Base-by-base conservation (phyloP, 192 early-diverging fungal species). In the Umbelopsis sp. region DNA sequence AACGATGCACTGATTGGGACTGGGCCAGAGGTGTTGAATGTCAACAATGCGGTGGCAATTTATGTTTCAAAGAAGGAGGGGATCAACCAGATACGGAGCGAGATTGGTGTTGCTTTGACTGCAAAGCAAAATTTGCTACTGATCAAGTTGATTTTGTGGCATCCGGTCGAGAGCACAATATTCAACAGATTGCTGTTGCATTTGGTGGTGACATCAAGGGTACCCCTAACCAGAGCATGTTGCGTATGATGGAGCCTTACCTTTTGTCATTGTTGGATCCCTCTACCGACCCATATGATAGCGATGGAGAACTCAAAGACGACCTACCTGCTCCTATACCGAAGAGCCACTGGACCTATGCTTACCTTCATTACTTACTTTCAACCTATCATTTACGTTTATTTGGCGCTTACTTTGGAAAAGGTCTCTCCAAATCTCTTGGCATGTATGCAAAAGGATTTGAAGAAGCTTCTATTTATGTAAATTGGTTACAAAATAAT, bases 191-290 rank as follows among this genome's bases (percentile, higher is more conserved):
- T 20, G 49, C 75, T 8, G 75, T 72, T 41, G 70, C 67, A 4
- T 75, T 79, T 41, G 66, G 70, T 4, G n/a, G 55, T 33, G 27
- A 67, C 27, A 27, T 72, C 4, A 44, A 69, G 15, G 71, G 65
- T 46, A 33, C 55, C 0, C 23, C 16, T 33, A 66, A 37, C 33
- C 55, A 72, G 18, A 64, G 52, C 46, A 67, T 75, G 49, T 48
- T 75, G 44, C 55, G 67, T 18, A 75, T 79, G 73, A 48, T 79
- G 47, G 78, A 79, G 35, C 69, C 74, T 16, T 79, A 72, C 23
- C 46, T 79, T 1, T 49, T 41, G 20, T 52, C 68, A 21, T 44
- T 78, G 30, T 46, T 78, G 20, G 49, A 68, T 16, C 71, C 66
- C 4, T 61, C 55, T 6, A 61, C 55, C 25, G 55, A 61, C 30